A percentile compares a stretch with the other conserved stretches of the same genome.
These are phyloP conservation scores for Boletus vinaceobasis DNA, from an alignment of 768 basidiomycete species.

Conservation along the genomic window DNA sequence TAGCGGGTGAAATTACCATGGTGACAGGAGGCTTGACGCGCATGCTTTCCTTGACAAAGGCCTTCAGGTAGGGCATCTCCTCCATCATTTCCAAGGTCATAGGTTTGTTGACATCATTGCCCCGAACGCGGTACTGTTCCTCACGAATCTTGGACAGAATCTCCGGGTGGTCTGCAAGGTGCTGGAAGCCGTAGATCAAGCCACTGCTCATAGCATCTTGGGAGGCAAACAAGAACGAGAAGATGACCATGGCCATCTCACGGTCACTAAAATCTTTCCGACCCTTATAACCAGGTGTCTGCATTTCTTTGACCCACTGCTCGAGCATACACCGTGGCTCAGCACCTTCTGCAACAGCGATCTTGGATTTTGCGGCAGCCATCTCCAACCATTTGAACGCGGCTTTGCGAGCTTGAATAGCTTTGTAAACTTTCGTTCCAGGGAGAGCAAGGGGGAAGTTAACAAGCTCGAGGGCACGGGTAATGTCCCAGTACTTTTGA, in stretches of 20 bases:
- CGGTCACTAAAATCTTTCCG: conserved; percentile 84
- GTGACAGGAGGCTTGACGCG: conserved; percentile 91
- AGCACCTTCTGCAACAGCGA: conserved; percentile 72
- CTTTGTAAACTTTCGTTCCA: conserved; percentile 94
- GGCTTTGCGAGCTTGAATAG: conserved; percentile 84
- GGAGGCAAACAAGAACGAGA: conserved; percentile 94
- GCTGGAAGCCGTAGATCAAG: conserved; percentile 94
- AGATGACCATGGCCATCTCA: conserved; percentile 96
- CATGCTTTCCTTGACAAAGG: conserved; percentile 91
- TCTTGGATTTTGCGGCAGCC: conserved; percentile 78
- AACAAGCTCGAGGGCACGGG: conserved; percentile 92
- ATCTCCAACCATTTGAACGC: conserved; percentile 77
- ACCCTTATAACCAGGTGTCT: conserved; percentile 64
- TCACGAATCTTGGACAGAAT: conserved; percentile 83
- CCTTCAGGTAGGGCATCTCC: conserved; percentile 88
- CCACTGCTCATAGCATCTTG: conserved; percentile 99
- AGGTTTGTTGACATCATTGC: conserved; percentile 69
- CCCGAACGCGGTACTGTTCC: conserved; percentile 84
- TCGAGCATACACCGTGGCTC: conserved; percentile 91
- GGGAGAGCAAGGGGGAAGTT: conserved; percentile 96
- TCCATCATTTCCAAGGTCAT: conserved; percentile 88
- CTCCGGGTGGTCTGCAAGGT: conserved; percentile 89
- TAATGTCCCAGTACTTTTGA: conserved; percentile 96
- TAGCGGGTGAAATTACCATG: conserved; percentile 57
- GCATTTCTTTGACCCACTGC: conserved; percentile 79